A percentile compares a stretch with the other conserved stretches of the same genome.
Evolutionary conservation across 208 protist species (phyloP).

Genomic region (Plasmodiophora brassicae): DNA sequence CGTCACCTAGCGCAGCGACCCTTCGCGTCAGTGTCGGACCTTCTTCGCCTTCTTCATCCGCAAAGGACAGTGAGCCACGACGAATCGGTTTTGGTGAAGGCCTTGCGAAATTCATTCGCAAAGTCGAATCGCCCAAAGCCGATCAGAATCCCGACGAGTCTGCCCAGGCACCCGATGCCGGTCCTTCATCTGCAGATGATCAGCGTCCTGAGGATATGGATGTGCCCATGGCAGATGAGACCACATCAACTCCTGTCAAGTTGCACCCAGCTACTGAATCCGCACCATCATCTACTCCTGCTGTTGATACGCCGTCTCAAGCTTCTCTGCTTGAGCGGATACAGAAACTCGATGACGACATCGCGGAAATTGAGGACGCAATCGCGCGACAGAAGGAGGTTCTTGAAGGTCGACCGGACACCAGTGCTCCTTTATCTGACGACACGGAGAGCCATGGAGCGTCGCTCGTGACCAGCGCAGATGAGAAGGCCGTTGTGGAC

Average conservation of each 20-base stretch:
- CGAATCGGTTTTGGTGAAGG: not conserved
- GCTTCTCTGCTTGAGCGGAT: not conserved
- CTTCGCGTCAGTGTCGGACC: too few relatives aligned
- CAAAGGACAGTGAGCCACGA: not conserved
- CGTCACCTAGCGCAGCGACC: too few relatives aligned
- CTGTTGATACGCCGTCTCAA: not conserved
- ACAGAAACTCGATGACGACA: not conserved
- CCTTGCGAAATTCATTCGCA: not conserved
- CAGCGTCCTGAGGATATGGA: too few relatives aligned
- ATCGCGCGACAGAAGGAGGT: not conserved
- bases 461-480: not conserved
- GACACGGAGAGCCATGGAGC: not conserved
- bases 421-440: too few relatives aligned
- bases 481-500: not conserved
- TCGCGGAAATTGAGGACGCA: not conserved
- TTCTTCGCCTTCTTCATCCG: too few relatives aligned
- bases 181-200: not conserved
- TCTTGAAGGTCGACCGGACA: not conserved
- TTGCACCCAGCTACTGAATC: too few relatives aligned
- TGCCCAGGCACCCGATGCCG: not conserved
- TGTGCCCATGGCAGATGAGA: too few relatives aligned
- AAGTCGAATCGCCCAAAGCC: too few relatives aligned
- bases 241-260: too few relatives aligned
- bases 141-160: not conserved
- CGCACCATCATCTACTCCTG: too few relatives aligned